Evolutionary conservation across 495 filamentous ascomycete genomes (phyloP), one percentile per base, ranked within the genome.

Genomic region (Aspergillus carlsbadensis): DNA sequence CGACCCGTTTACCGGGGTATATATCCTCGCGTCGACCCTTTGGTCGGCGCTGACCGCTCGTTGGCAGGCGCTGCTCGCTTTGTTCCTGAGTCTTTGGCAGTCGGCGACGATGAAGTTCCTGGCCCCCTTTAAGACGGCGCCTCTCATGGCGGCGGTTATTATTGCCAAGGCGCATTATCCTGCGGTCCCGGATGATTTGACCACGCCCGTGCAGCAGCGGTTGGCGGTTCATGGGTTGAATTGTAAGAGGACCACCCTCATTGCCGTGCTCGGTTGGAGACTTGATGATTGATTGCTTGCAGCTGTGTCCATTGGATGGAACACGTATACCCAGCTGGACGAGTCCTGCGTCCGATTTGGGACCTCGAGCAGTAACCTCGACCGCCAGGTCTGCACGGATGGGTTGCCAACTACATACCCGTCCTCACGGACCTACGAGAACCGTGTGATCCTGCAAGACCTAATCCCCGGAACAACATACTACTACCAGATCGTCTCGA

Each of bases 281-380:
- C n/a, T n/a, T n/a, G n/a, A n/a, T n/a, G n/a, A 22, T 29, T 47
- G 44, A 41, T 56, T 6, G 18, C 22, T 10, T 14, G n/a, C 54
- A 85, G 81, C 79, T 13, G 71, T 85, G 11, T 79, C 80, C 5
- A 65, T 86, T 37, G 82, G 75, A 20, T 83, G 81, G 81, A 82
- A 83, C 58, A 83, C 81, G 5, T 78, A 74, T 40, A 47, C 62
- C 7, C 31, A 72, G 31, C 58, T 80, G 24, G 52, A 59, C 26
- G 58, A 67, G 8, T 70, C 70, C 40, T 78, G 74, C 17, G 79
- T 84, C 0, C 37, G 61, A n/a, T 82, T 76, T 55, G 80, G 79
- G 11, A 62, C 64, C 11, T 69, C 70, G 0, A 60, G 58, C 22
- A 41, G 57, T 21, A 44, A 63, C 34, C 63, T 81, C 34, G 56